Evolutionary conservation across 139 green algal genomes (phyloP).

Genomic region (Tetradesmus lagerheimii): DNA sequence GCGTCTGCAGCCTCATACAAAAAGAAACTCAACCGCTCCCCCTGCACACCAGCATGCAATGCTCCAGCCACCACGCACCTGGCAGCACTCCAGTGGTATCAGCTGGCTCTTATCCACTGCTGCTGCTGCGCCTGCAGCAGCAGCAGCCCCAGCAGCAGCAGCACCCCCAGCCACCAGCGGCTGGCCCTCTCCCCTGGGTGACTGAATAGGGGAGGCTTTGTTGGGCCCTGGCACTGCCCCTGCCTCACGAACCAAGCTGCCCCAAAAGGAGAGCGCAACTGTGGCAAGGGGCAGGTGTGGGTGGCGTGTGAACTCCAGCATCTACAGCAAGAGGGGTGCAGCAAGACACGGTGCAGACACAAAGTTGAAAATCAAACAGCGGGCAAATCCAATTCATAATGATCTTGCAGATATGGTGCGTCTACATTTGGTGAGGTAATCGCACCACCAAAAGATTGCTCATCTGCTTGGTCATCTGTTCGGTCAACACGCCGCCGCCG

Average conservation of each 20-base stretch:
- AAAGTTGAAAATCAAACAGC: too few relatives aligned
- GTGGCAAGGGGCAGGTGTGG: conserved; percentile 73
- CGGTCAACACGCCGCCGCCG: too few relatives aligned
- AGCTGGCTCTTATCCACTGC: conserved; percentile 10
- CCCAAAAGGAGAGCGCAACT: conserved; percentile 78
- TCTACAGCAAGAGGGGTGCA: conserved; percentile 40
- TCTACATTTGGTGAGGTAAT: too few relatives aligned
- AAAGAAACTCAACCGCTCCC: too few relatives aligned
- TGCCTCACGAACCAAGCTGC: conserved; percentile 57
- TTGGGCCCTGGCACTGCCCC: conserved; percentile 3
- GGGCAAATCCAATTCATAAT: too few relatives aligned
- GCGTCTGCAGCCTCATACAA: too few relatives aligned
- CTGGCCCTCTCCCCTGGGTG: conserved; percentile 18
- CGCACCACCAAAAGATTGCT: too few relatives aligned
- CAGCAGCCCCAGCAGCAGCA: background rate
- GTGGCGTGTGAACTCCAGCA: conserved; percentile 79
- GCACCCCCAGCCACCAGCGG: conserved; percentile 27
- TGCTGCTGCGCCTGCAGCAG: background rate
- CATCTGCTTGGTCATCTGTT: too few relatives aligned
- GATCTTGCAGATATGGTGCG: too few relatives aligned
- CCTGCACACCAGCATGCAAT: too few relatives aligned
- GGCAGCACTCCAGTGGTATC: conserved; percentile 46
- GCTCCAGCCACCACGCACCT: background rate
- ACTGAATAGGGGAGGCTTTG: conserved; percentile 17
- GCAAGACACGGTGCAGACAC: background rate